Base-by-base conservation (phyloP, 2,329 filamentous ascomycete species). In the Cordyceps fumosorosea region DNA sequence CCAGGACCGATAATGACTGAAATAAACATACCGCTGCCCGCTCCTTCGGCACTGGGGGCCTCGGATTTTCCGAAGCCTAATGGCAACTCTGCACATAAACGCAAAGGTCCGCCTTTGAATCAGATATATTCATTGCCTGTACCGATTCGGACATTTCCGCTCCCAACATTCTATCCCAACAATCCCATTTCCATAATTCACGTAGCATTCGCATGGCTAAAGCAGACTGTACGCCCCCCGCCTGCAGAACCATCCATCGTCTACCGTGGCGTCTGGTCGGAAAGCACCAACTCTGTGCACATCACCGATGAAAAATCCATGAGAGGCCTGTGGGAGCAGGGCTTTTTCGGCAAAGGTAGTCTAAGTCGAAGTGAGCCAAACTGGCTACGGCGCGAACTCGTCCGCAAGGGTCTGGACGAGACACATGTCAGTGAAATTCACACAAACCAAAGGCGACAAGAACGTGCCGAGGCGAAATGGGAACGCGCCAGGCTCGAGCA, bases 281-380 rank as follows among this genome's bases (percentile, higher is more conserved):
- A 84, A 1, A 84, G 88, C 62, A 96, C 91, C 3, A 85, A 88
- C 34, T 95, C 92, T 0, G 84, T 99, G 18, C 91, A 96, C 71
- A 82, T 99, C 62, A 91, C 86, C 20, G 89, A 97, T 72, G 80
- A 86, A 29, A 80, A 81, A 61, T 88, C 91, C 3, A 88, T 96
- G 65, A 83, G 89, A 60, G 91, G 88, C 1, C 76, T 99, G 26
- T 99, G 96, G 95, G 90, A 96, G 75, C 91, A 96, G 77, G 95
- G 95, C 5, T 99, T 99, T 76, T 99, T 93, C 75, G 96, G 96
- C 54, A 97, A 97, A 75, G 95, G 95, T 51, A 93, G 81, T 68
- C 79, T 98, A 63, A 97, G 93, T 77, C 86, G 96, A 69, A 97
- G 93, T 79, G 93, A 99, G 73, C 93, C 93, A 3, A 95, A 87